phyloP scores from a whole-genome alignment of 1,139 yeast species.

The Blastobotrys raffinosifermentans region DNA sequence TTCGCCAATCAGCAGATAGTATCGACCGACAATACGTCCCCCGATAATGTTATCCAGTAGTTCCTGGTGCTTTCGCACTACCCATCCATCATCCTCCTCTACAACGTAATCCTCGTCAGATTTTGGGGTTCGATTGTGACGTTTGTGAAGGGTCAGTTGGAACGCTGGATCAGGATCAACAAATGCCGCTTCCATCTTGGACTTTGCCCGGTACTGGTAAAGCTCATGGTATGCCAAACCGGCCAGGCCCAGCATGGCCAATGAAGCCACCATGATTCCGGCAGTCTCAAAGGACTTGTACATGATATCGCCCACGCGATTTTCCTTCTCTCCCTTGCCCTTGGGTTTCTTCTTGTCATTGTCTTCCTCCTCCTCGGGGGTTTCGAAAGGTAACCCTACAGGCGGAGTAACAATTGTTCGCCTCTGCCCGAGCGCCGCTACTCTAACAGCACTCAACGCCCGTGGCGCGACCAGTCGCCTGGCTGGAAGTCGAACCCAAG shows the following conservation, averaged over 20 bases:
- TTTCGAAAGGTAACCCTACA: no score
- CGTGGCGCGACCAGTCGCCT: no score
- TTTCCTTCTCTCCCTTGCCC: background rate
- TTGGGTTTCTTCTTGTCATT: constrained; percentile 1
- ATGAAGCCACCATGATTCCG: constrained; percentile 68
- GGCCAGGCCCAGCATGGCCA: constrained; percentile 64
- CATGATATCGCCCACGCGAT: constrained; percentile 27
- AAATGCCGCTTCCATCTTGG: constrained; percentile 63
- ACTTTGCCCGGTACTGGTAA: constrained; percentile 54
- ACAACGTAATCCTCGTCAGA: constrained; percentile 21
- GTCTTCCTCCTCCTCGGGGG: constrained; percentile 2
- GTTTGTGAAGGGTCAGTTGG: constrained; percentile 49
- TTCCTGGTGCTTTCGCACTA: constrained; percentile 63
- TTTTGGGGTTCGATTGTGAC: constrained; percentile 28
- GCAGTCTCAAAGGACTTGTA: constrained; percentile 64
- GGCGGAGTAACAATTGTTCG: no score
- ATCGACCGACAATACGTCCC: constrained; percentile 61
- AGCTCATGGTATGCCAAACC: constrained; percentile 64
- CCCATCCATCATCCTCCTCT: constrained; percentile 36
- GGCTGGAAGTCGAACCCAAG: no score
- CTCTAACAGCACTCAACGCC: no score
- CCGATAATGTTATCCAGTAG: constrained; percentile 58
- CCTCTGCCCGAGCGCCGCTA: no score
- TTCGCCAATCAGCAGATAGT: constrained; percentile 71
- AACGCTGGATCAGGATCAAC: constrained; percentile 63